These are phyloP conservation scores for Sporobolomyces pararoseus DNA, from an alignment of 768 basidiomycete genomes.

Conservation along the genomic window DNA sequence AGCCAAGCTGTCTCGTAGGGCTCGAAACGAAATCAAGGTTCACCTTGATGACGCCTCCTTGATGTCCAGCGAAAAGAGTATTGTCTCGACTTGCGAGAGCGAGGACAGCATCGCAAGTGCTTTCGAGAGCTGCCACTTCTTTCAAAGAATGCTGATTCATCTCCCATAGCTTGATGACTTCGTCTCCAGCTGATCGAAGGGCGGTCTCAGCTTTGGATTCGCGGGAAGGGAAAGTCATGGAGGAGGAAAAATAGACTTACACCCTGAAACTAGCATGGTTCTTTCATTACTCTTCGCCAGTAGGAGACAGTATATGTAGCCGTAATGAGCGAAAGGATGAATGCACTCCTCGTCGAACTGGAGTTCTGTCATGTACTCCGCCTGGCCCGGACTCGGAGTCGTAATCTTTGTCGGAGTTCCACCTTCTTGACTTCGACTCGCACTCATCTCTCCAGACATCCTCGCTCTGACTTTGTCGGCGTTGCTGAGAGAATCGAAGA, in stretches of 20 bases:
- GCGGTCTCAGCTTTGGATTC: neutral
- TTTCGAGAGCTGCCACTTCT: conserved; percentile 30
- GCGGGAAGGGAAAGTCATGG: accelerated
- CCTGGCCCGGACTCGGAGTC: conserved; percentile 2
- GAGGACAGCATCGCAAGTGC: conserved; percentile 59
- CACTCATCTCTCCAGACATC: neutral
- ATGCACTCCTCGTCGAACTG: conserved; percentile 55
- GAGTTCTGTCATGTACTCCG: conserved; percentile 27
- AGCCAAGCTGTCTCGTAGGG: neutral
- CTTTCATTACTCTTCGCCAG: conserved; percentile 53
- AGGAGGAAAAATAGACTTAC: conserved; percentile 5
- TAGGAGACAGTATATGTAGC: conserved; percentile 66
- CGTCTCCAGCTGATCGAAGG: conserved; percentile 62
- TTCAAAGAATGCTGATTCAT: conserved; percentile 10
- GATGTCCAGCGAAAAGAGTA: conserved; percentile 85
- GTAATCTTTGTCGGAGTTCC: neutral
- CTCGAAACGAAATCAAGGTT: too few species aligned
- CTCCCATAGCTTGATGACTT: conserved; percentile 68
- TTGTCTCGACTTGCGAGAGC: conserved; percentile 69
- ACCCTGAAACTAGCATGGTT: conserved; percentile 46
- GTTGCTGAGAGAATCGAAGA: conserved; percentile 41
- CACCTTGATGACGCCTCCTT: conserved; percentile 87
- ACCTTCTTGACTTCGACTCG: neutral
- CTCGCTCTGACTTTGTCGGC: conserved; percentile 30
- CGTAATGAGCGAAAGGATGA: conserved; percentile 84